Conservation (phyloP, 305 asterid species). For the Solanum hybrid region DNA sequence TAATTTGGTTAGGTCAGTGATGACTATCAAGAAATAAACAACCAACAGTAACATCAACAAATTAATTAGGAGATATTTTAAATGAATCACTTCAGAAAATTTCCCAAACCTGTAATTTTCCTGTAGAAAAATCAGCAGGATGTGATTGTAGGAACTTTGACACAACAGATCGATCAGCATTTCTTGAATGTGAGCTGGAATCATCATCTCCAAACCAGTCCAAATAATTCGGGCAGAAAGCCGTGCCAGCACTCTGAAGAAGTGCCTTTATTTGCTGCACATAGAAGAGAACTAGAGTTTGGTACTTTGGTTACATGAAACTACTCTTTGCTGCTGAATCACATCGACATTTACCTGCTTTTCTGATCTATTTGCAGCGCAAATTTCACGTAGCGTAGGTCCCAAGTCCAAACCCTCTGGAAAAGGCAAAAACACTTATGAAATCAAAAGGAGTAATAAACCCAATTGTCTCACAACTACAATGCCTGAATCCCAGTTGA, state of each 20-base stretch:
- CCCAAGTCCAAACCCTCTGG: constrained; percentile 57
- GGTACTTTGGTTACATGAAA: not conserved
- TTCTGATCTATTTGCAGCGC: constrained; percentile 89
- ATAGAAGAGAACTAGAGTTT: not conserved
- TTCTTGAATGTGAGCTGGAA: constrained; percentile 50
- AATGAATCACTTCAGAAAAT: not conserved
- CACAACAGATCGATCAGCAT: constrained; percentile 61
- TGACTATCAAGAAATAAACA: not conserved
- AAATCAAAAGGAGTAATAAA: not conserved
- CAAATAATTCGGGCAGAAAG: constrained; percentile 73
- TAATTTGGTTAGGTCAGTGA: not conserved
- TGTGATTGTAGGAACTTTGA: constrained; percentile 75
- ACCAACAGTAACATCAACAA: not conserved
- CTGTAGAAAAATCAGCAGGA: constrained; percentile 77
- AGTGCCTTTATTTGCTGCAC: constrained; percentile 94
- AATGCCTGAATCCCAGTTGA: not conserved
- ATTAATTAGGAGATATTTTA: not conserved
- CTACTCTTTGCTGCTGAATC: not conserved
- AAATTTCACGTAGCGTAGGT: constrained; percentile 78
- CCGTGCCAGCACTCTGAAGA: constrained; percentile 69
- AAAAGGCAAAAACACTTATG: not conserved
- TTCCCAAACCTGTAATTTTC: constrained; percentile 59
- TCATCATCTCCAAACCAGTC: constrained; percentile 84
- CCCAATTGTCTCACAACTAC: not conserved
- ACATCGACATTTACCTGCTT: constrained; percentile 53